These are phyloP conservation scores for Fagopyrum tataricum DNA, from an alignment of 148 eudicot genomes.

Conservation along the genomic window DNA sequence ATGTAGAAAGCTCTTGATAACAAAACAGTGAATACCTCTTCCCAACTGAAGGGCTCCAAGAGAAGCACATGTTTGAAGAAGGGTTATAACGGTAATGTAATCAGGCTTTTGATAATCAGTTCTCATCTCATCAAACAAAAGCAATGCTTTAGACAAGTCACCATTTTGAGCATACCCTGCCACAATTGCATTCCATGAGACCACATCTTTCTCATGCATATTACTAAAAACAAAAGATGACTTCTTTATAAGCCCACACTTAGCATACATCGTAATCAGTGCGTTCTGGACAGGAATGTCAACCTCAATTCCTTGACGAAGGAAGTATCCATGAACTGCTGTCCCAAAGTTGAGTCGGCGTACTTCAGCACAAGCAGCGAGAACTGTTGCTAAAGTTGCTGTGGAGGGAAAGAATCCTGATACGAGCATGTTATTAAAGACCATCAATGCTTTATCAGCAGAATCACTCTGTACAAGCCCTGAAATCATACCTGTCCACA, in stretches of 20 bases:
- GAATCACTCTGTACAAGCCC: slow-evolving; percentile 73
- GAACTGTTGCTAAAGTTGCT: slow-evolving; percentile 53
- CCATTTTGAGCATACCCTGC: slow-evolving; percentile 72
- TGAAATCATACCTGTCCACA: slow-evolving; percentile 84
- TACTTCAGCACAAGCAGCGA: slow-evolving; percentile 70
- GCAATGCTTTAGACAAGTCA: slow-evolving; percentile 39
- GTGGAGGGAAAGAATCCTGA: slow-evolving; percentile 39
- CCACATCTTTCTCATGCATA: slow-evolving; percentile 63
- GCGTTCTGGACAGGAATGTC: slow-evolving; percentile 66
- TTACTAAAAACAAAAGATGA: slow-evolving; percentile 39
- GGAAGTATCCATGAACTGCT: slow-evolving; percentile 55
- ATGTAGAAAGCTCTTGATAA: slow-evolving; percentile 39
- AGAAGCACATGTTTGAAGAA: slow-evolving; percentile 79
- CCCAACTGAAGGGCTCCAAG: slow-evolving; percentile 77
- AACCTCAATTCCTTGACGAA: slow-evolving; percentile 35
- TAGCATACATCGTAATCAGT: slow-evolving; percentile 71
- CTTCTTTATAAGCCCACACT: slow-evolving; percentile 45
- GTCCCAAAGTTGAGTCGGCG: slow-evolving; percentile 41
- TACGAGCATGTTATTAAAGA: slow-evolving; percentile 48
- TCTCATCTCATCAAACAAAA: slow-evolving; percentile 64
- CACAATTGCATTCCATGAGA: slow-evolving; percentile 86
- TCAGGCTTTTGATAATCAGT: slow-evolving; percentile 41
- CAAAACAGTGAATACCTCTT: slow-evolving; percentile 60
- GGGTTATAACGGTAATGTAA: slow-evolving; percentile 51
- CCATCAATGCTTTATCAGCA: slow-evolving; percentile 39